Evolutionary conservation across 768 basidiomycete species (phyloP).

Genomic region (Leccinum boreale): DNA sequence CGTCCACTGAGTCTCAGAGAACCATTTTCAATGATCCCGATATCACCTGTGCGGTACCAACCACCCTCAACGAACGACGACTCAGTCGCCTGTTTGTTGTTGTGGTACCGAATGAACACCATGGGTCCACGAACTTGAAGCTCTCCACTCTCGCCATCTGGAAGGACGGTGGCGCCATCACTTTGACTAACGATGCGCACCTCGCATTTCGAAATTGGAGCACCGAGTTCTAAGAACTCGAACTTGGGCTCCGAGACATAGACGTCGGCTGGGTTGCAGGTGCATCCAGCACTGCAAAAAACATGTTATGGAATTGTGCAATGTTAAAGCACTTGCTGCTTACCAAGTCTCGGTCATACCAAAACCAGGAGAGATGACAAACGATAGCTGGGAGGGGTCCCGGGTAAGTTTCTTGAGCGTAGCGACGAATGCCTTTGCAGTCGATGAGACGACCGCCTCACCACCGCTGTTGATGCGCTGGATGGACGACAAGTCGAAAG

Average conservation of each 20-base stretch:
- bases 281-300: background rate
- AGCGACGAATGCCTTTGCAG: slow-evolving; percentile 35
- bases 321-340: background rate
- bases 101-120: background rate
- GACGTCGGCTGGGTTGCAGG: slow-evolving; percentile 1
- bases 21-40: slow-evolving; percentile 34
- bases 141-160: background rate
- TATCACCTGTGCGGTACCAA: background rate
- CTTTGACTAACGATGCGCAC: background rate
- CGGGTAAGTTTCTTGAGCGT: slow-evolving; percentile 23
- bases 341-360: background rate
- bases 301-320: background rate
- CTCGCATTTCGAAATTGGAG: background rate
- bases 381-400: slow-evolving; percentile 12
- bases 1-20: slow-evolving; percentile 36
- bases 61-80: background rate
- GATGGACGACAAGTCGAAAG: slow-evolving; percentile 28
- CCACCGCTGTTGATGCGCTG: background rate
- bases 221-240: background rate
- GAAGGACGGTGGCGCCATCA: background rate
- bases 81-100: background rate
- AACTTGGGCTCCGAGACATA: slow-evolving; percentile 6
- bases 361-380: slow-evolving; percentile 32
- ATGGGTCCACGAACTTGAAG: background rate
- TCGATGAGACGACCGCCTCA: slow-evolving; percentile 6